Base-by-base conservation (phyloP, 148 eudicot species). In the Fallopia convolvulus region DNA sequence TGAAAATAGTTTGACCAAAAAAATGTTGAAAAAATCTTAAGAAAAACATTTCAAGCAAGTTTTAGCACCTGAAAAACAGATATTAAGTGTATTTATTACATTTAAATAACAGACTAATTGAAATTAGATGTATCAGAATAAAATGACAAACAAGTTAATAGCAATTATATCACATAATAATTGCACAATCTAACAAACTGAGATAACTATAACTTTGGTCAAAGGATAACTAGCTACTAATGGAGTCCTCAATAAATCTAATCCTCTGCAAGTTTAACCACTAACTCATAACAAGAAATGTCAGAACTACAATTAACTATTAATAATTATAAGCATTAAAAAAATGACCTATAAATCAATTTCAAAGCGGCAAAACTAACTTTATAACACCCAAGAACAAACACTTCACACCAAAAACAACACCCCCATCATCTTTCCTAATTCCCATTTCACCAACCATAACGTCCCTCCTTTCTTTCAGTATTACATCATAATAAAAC, bases 371-470 rank as follows among this genome's bases (percentile, higher is more conserved):
- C 30, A 32, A 65, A 63, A 63, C 18, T 65, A 63, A 65, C 70
- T 65, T 58, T 2, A 58, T n/a, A 20, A 20, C 65, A 58, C 30
- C 65, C 65, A 58, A 58, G 65, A 58, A 58, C 26, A 65, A 10
- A 32, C 40, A 30, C 60, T 65, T 83, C 88, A 85, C 90, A 83
- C 88, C 81, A 83, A 85, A 78, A 82, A 77, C 18, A 65, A 49
- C 53, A 80, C 75, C 36, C 65, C 70, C 70, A 65, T 65, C 70
- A 65, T 79, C 78, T 87, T 80, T 81, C 81, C 77, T 76, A 48
- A 75, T 82, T 36, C 80, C 13, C 80, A 41, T 75, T 63, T 83
- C 74, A 70, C 82, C 83, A 87, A 77, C 85, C 82, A 76, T 80
- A 79, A 84, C 83, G 81, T 66, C 73, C 75, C 72, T 42, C 48